A percentile compares a stretch with the other conserved stretches of the same genome.
Evolutionary conservation across 1,284 basidiomycete genomes (phyloP).

Genomic region (Melampsora occidentalis): DNA sequence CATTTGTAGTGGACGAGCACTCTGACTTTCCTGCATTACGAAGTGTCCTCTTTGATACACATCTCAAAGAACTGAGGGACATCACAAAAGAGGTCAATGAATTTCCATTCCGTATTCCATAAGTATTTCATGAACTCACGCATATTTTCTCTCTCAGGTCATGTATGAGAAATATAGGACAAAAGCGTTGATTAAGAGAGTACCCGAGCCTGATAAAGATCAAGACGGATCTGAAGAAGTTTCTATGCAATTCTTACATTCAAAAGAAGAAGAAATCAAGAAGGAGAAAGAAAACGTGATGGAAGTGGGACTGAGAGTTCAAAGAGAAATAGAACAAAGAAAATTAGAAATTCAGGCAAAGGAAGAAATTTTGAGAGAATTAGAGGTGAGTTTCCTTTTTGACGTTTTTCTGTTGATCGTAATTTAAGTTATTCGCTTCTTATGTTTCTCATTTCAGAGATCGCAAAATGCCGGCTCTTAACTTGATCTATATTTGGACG

Average conservation of each 20-base stretch:
- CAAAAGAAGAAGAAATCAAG: constrained; percentile 98
- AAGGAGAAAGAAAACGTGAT: constrained; percentile 77
- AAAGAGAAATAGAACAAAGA: constrained; percentile 98
- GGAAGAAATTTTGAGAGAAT: constrained; percentile 53
- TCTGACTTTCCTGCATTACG: constrained; percentile 91
- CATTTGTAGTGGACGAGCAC: constrained; percentile 97
- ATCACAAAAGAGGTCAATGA: constrained; percentile 85
- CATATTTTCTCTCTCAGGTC: neutral
- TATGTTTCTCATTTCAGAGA: too few relatives aligned
- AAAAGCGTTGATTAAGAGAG: constrained; percentile 91
- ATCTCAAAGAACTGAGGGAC: constrained; percentile 53
- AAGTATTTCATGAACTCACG: neutral
- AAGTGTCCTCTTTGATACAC: constrained; percentile 68
- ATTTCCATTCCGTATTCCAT: neutral
- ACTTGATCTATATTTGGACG: too few relatives aligned
- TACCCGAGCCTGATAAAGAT: constrained; percentile 38
- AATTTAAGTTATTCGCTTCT: too few relatives aligned
- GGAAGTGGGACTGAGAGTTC: constrained; percentile 96
- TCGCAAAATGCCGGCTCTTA: too few relatives aligned
- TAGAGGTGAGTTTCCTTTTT: constrained; percentile 33
- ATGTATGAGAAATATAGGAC: constrained; percentile 88
- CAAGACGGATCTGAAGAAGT: constrained; percentile 78
- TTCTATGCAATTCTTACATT: constrained; percentile 88
- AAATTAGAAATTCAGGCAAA: constrained; percentile 75
- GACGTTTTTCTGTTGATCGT: neutral